phyloP scores from a whole-genome alignment of 345 rosid species.

The Orychophragmus violaceus region DNA sequence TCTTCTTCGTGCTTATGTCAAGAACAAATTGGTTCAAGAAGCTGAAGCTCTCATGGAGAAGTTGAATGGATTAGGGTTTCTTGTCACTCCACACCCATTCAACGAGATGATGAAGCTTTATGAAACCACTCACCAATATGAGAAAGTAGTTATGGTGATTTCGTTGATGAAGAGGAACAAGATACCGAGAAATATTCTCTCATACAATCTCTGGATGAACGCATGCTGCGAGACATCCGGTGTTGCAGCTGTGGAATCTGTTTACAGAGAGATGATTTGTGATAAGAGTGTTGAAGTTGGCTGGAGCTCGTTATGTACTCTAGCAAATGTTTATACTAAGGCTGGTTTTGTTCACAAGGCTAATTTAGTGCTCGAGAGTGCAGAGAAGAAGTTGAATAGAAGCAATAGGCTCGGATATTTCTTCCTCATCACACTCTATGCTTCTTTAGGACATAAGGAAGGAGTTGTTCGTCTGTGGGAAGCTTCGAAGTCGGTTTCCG shows the following conservation, averaged over 20 bases:
- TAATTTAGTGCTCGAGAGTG: constrained; percentile 30
- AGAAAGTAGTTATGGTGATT: constrained; percentile 48
- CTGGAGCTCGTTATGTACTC: constrained; percentile 50
- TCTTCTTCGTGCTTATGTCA: constrained; percentile 49
- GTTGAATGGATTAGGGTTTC: constrained; percentile 40
- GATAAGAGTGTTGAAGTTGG: constrained; percentile 48
- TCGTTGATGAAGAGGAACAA: constrained; percentile 46
- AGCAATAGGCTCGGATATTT: constrained; percentile 40
- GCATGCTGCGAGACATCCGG: constrained; percentile 32
- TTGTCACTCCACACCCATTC: constrained; percentile 46
- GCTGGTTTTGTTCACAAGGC: constrained; percentile 43
- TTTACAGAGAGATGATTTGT: constrained; percentile 43
- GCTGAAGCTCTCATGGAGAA: constrained; percentile 52
- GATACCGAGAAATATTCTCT: constrained; percentile 45
- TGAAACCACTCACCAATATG: constrained; percentile 28
- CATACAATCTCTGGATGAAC: constrained; percentile 65
- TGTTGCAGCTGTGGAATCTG: constrained; percentile 33
- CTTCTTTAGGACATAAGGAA: constrained; percentile 36
- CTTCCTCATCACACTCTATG: constrained; percentile 43
- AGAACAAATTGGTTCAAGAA: constrained; percentile 30
- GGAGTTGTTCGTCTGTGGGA: constrained; percentile 50
- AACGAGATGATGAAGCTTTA: constrained; percentile 74
- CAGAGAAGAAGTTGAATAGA: constrained; percentile 44
- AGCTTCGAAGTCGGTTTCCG: constrained; percentile 37
- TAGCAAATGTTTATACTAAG: constrained; percentile 48